Base-by-base conservation (phyloP, 225 moss, liverwort and hornwort species). In the Polytrichum commune region DNA sequence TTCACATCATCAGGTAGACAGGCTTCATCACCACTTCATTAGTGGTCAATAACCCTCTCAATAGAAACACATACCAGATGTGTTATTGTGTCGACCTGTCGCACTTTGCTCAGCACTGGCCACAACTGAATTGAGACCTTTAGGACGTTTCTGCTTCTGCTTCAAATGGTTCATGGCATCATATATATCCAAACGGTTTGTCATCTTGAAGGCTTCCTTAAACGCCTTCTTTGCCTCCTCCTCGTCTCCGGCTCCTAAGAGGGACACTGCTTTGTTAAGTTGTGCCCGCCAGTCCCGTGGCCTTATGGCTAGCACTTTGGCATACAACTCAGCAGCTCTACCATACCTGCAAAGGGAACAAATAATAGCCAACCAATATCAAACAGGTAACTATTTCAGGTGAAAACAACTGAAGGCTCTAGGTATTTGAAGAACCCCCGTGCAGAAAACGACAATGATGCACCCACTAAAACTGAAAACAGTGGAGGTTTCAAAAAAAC, bases 221-320 rank as follows among this genome's bases (percentile, higher is more conserved):
- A 99, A 79, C 54, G 98, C 91, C 70, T 86, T 93, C 78, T 78
- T 99, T n/a, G 95, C 88, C 69, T 90, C 84, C 68, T 98, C 95
- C 57, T 82, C 82, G 53, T 95, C 91, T 53, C 93, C 98, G 68
- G 83, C 87, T 80, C 98, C 98, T 68, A 99, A 74, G 58, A 93
- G 70, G 26, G 93, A 91, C 35, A 99, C 93, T 38, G 90, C 98
- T 74, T 85, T 89, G 66, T 99, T 99, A 61, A 99, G 81, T 90
- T 95, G 98, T 57, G 98, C 90, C 75, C 84, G 95, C 98, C 98
- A 99, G 81, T 99, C 90, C 22, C 88, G 88, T 19, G 98, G 95
- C 68, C 87, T 84, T 60, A 93, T 69, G 71, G 80, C 89, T 67
- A 99, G 83, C 65, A 99, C 98, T 58, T 89, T 95, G 5, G 86